A percentile compares a stretch with the other conserved stretches of the same genome.
Evolutionary conservation across 148 eudicot genomes (phyloP).

Genomic region (Euryodendron excelsum): DNA sequence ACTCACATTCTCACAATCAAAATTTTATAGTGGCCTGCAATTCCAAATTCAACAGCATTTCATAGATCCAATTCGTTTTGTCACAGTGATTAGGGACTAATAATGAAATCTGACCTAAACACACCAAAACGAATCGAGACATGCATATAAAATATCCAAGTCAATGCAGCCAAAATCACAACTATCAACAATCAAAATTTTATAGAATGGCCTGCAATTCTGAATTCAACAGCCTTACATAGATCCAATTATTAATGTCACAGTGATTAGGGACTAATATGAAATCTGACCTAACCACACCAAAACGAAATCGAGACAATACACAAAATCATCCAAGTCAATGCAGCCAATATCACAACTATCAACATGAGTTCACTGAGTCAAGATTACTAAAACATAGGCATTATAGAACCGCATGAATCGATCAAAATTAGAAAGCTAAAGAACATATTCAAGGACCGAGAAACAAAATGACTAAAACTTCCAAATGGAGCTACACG

Average conservation of each 20-base stretch:
- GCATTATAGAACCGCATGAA: background rate
- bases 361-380: background rate
- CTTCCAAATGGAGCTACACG: background rate
- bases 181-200: background rate
- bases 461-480: background rate
- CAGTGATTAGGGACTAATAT: slow-evolving; percentile 20
- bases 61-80: slow-evolving; percentile 19
- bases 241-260: slow-evolving; percentile 20
- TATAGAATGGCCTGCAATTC: background rate
- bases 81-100: slow-evolving; percentile 19
- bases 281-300: slow-evolving; percentile 8
- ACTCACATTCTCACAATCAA: background rate
- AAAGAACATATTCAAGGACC: background rate
- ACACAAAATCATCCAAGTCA: background rate
- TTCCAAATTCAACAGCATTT: background rate
- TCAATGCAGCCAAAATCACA: slow-evolving; percentile 2
- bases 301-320: background rate
- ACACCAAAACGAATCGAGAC: background rate
- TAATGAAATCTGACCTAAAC: slow-evolving; percentile 7
- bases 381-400: background rate
- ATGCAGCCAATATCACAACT: background rate
- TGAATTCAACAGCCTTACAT: background rate
- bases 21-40: background rate
- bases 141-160: background rate
- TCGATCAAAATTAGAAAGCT: slow-evolving; percentile 11